Evolutionary conservation across 805 yeast species (phyloP).

Genomic region (Candida golubevii): DNA sequence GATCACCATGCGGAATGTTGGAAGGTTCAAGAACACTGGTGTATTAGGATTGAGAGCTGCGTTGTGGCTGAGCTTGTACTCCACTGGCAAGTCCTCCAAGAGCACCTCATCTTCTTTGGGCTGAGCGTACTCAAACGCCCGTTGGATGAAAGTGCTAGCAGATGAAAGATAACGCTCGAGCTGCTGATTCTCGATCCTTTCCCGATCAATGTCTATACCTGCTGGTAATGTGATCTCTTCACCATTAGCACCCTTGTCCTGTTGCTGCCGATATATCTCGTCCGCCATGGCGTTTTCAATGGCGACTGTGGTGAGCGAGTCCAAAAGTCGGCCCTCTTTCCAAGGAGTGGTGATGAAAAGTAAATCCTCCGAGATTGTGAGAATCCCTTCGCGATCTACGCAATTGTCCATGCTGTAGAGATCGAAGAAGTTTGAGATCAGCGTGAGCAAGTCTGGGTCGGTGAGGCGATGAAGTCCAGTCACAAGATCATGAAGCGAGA

Average conservation of each 20-base stretch:
- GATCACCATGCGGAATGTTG: constrained; percentile 92
- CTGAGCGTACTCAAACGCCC: constrained; percentile 87
- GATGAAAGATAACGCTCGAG: constrained; percentile 80
- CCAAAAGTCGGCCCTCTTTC: constrained; percentile 68
- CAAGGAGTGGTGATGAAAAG: constrained; percentile 80
- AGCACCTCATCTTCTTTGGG: constrained; percentile 48
- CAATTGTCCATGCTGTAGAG: constrained; percentile 55
- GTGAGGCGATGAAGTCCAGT: constrained; percentile 67
- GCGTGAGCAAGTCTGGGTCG: constrained; percentile 71
- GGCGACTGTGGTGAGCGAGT: constrained; percentile 55
- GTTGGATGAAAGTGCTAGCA: constrained; percentile 78
- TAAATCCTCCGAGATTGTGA: constrained; percentile 83
- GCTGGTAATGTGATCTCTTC: constrained; percentile 46
- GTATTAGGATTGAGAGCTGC: constrained; percentile 78
- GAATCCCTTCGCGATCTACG: constrained; percentile 72
- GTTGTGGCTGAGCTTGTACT: constrained; percentile 51
- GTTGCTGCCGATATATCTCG: constrained; percentile 44
- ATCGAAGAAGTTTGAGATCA: constrained; percentile 73
- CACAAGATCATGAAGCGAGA: constrained; percentile 67
- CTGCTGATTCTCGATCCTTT: constrained; percentile 57
- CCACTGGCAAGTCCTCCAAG: constrained; percentile 35
- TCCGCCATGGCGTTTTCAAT: constrained; percentile 69
- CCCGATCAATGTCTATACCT: constrained; percentile 60
- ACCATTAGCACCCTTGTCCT: constrained; percentile 24
- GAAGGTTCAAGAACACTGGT: constrained; percentile 69